These are phyloP conservation scores for Cercospora nicotianae DNA, from an alignment of 2,329 filamentous ascomycete species.

Conservation along the genomic window DNA sequence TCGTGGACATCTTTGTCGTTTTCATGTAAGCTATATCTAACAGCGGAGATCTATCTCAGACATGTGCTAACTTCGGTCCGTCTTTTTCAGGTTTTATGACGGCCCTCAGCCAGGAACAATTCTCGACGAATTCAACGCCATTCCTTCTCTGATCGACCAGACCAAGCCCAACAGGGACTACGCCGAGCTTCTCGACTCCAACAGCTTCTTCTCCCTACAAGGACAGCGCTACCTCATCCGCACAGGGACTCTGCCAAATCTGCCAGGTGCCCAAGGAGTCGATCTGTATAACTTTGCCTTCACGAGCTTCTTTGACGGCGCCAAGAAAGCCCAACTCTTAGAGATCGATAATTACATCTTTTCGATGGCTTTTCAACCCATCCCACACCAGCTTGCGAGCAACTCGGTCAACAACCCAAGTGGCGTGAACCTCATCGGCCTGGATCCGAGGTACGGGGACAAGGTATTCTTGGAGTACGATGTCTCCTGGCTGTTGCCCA, in stretches of 20 bases:
- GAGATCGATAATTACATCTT: conserved; percentile 24
- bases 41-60: background rate
- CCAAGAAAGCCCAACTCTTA: conserved; percentile 12
- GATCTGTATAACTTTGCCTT: conserved; percentile 25
- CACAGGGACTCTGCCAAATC: conserved; percentile 42
- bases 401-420: conserved; percentile 23
- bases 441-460: conserved; percentile 23
- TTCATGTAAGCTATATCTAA: conserved; percentile 44
- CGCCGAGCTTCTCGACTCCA: conserved; percentile 24
- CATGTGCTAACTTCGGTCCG: background rate
- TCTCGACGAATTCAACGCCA: conserved; percentile 57
- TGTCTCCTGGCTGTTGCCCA: conserved; percentile 23
- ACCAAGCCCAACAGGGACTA: conserved; percentile 21
- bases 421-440: conserved; percentile 27
- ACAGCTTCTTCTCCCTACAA: conserved; percentile 21
- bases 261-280: conserved; percentile 27
- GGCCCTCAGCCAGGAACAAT: conserved; percentile 45
- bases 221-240: conserved; percentile 44
- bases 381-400: conserved; percentile 23
- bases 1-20: conserved; percentile 58
- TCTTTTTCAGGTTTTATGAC: conserved; percentile 50
- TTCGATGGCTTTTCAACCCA: conserved; percentile 27
- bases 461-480: conserved; percentile 31
- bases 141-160: conserved; percentile 22
- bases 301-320: conserved; percentile 21